These are phyloP conservation scores for Trichoderma endophyticum DNA, from an alignment of 2,329 filamentous ascomycete genomes.

Conservation along the genomic window DNA sequence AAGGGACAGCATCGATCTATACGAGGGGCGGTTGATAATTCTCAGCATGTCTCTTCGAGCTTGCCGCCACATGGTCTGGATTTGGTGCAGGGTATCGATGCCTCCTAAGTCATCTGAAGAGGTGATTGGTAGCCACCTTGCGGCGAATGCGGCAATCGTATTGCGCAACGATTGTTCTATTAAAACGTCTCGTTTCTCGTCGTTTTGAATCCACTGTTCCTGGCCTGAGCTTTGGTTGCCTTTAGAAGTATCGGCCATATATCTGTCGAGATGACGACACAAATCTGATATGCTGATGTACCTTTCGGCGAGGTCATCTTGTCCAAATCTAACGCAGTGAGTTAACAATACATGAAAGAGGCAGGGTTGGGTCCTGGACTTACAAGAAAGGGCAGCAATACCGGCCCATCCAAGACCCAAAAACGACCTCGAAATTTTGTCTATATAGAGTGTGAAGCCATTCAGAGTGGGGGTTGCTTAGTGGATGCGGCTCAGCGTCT, in stretches of 20 bases:
- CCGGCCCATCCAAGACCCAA: neutral
- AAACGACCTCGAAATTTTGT: neutral
- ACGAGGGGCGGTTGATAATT: neutral
- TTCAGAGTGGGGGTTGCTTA: neutral
- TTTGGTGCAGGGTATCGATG: neutral
- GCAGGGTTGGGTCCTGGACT: neutral
- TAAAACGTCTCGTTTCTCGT: neutral
- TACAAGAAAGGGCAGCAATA: neutral
- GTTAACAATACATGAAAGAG: neutral
- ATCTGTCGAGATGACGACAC: neutral
- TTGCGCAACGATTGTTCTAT: neutral
- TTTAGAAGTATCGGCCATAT: neutral
- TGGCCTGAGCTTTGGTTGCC: neutral
- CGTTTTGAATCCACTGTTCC: neutral
- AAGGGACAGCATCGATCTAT: neutral
- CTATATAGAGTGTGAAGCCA: neutral
- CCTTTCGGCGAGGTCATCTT: neutral
- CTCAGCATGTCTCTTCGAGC: slow-evolving; percentile 1
- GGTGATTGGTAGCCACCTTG: slow-evolving; percentile 1
- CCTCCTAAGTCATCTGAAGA: neutral
- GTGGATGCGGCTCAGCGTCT: neutral
- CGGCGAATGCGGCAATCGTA: neutral
- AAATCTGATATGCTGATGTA: slow-evolving; percentile 2
- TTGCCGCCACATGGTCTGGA: neutral
- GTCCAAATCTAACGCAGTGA: neutral